Evolutionary conservation across 139 green algal genomes (phyloP).

Genomic region (Picochlorum sp.): DNA sequence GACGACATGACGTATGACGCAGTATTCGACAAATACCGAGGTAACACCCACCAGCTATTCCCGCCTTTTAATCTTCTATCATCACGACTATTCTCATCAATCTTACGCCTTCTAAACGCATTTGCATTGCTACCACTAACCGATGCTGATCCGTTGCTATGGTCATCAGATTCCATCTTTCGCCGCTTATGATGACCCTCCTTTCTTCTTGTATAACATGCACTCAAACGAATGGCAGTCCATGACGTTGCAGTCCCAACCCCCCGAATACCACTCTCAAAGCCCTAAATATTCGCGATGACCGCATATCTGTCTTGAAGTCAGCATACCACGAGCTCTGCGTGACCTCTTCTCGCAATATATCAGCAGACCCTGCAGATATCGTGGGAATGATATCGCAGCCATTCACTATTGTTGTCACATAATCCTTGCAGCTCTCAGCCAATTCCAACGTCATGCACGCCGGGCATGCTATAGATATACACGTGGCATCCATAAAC

Average conservation of each 20-base stretch:
- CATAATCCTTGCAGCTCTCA: slow-evolving; percentile 49
- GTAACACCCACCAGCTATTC: too few species aligned
- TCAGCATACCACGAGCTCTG: slow-evolving; percentile 34
- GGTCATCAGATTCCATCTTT: neutral
- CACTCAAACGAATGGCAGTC: slow-evolving; percentile 23
- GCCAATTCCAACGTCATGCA: slow-evolving; percentile 80
- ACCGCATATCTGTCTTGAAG: slow-evolving; percentile 46
- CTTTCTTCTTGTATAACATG: slow-evolving; percentile 23
- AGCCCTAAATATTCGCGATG: slow-evolving; percentile 35
- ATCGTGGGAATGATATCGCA: slow-evolving; percentile 63
- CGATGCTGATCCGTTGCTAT: too few species aligned
- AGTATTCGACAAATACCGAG: too few species aligned
- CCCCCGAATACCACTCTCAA: slow-evolving; percentile 34
- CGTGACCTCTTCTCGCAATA: slow-evolving; percentile 41
- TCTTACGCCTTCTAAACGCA: too few species aligned
- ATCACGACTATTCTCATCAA: too few species aligned
- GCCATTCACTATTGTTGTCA: slow-evolving; percentile 72
- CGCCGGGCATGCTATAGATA: slow-evolving; percentile 74
- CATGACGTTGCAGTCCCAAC: slow-evolving; percentile 31
- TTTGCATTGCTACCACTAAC: too few species aligned
- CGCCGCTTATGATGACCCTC: neutral
- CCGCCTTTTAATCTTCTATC: too few species aligned
- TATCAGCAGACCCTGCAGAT: slow-evolving; percentile 32
- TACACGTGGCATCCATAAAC: slow-evolving; percentile 46
- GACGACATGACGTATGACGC: too few species aligned